Base-by-base conservation (phyloP, 1,284 basidiomycete genomes). In the Apiotrichum gamsii region DNA sequence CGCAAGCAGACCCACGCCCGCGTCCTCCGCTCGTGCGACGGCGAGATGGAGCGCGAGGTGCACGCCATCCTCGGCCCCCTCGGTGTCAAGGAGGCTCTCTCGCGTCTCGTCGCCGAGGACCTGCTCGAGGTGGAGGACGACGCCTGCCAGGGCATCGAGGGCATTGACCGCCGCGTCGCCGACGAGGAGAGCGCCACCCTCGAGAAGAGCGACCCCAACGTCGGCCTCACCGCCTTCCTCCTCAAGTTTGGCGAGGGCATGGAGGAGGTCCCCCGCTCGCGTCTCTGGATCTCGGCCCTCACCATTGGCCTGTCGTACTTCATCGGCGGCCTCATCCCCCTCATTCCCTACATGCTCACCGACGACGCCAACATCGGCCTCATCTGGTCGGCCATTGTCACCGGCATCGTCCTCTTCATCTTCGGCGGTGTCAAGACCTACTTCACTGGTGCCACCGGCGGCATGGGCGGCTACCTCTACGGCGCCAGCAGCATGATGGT, bases 41-140 rank as follows among this genome's bases (percentile, higher is more conserved):
- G 89, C 47, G 93, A 97, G 75, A 87, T 97, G 81, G 90, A 96
- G 73, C 82, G 93, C 41, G 94, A 97, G 70, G 90, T 97, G 0
- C 78, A 84, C 54, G 85, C 82, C 34, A 82, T 98, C 4, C 82
- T 97, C 11, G 87, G 85, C 2, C 85, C 88, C 0, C 79, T 95
- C 39, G 94, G 94, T 38, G 81, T 98, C 28, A 85, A 91, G 56
- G 83, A 90, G 62, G 77, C 78, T 36, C 80, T 89, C 6, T 90
- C 86, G 49, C 78, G 82, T 14, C 78, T 82, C 21, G 87, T 97
- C 19, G 87, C 90, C 1, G 78, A 80, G 51, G 82, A 79, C 59
- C 75, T 94, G 33, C 75, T 82, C 41, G 77, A 81, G 29, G 78
- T 83, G 33, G 89, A 91, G 61, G 65, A 69, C 41, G 61, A 68